Conservation (phyloP, 2,329 filamentous ascomycete genomes). For the Penicillium verrucosum region DNA sequence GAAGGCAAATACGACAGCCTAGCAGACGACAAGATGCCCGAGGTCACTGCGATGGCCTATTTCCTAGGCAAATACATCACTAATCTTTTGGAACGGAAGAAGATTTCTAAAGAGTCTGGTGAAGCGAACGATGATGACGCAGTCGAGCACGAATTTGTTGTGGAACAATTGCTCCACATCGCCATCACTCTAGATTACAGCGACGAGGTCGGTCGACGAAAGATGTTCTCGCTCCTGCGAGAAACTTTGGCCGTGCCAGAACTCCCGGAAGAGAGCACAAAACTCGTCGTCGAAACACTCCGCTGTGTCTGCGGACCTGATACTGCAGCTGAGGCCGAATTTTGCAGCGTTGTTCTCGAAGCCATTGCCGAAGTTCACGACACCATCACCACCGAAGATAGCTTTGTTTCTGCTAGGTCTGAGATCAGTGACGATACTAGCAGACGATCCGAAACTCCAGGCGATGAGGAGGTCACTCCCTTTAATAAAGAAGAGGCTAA, state of each 20-base stretch:
- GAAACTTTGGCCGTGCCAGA: conserved; percentile 82
- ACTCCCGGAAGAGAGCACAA: conserved; percentile 87
- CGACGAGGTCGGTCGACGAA: conserved; percentile 91
- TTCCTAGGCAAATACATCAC: conserved; percentile 78
- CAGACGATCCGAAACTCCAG: conserved; percentile 42
- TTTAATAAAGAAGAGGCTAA: conserved; percentile 60
- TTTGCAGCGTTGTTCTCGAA: conserved; percentile 66
- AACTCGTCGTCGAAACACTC: conserved; percentile 77
- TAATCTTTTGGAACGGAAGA: conserved; percentile 42
- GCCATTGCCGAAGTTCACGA: conserved; percentile 96
- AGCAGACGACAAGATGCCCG: conserved; percentile 89
- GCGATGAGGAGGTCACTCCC: conserved; percentile 56
- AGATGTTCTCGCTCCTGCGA: conserved; percentile 90
- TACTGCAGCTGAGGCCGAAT: conserved; percentile 50
- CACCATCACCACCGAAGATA: conserved; percentile 74
- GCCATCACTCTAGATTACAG: conserved; percentile 90
- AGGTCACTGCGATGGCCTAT: conserved; percentile 86
- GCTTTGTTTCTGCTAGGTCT: conserved; percentile 90
- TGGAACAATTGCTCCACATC: conserved; percentile 92
- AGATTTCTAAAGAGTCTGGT: conserved; percentile 46
- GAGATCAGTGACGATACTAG: conserved; percentile 70
- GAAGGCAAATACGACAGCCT: conserved; percentile 71
- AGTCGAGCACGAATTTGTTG: conserved; percentile 88
- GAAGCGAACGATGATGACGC: conserved; percentile 75
- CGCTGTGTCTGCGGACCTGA: conserved; percentile 72